Conservation (phyloP, 257 asterid species). For the Coffea canephora region DNA sequence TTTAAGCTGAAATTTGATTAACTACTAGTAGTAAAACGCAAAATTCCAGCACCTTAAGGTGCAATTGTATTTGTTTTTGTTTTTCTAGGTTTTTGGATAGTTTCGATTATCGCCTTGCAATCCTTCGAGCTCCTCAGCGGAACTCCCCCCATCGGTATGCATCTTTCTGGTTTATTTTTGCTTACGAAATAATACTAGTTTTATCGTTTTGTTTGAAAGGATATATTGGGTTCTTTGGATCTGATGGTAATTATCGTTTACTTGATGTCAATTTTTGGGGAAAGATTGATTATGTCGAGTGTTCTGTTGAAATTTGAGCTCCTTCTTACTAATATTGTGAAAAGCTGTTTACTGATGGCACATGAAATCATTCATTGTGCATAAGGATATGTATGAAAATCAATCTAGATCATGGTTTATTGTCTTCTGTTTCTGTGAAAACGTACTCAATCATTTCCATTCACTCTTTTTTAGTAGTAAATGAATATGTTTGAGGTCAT, state of each 20-base stretch:
- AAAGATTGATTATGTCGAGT: neutral
- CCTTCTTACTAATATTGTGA: no score
- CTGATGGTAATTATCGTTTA: neutral
- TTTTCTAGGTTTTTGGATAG: constrained; percentile 2
- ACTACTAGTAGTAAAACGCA: no score
- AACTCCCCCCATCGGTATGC: neutral
- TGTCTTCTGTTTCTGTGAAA: neutral
- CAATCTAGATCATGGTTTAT: no score
- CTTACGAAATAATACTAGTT: neutral
- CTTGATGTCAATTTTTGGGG: neutral
- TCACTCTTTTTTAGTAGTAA: neutral
- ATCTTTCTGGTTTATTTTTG: neutral
- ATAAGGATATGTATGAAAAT: no score
- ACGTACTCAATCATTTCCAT: neutral
- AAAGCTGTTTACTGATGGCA: no score
- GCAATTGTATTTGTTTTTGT: neutral
- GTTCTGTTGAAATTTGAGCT: neutral
- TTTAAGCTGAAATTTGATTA: neutral
- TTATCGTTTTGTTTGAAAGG: neutral
- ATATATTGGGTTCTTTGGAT: neutral
- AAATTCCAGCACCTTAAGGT: neutral
- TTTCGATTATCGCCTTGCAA: neutral
- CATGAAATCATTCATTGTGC: no score
- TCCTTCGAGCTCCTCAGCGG: no score
- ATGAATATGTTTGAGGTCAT: neutral